phyloP scores from a whole-genome alignment of 495 filamentous ascomycete genomes.

The Aspergillus egyptiacus region DNA sequence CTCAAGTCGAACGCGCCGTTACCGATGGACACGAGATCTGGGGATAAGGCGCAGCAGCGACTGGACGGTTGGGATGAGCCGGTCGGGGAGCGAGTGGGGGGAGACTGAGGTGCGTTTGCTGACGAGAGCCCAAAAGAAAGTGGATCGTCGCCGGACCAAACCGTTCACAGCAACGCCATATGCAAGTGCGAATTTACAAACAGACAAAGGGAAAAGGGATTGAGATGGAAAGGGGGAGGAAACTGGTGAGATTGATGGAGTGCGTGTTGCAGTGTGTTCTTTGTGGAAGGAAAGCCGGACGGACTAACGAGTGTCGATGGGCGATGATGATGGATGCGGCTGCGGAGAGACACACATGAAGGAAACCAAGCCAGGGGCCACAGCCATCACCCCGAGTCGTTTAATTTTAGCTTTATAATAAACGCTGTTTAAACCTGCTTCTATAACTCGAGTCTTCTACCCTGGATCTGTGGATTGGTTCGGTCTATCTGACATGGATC shows the following conservation, averaged over 20 bases:
- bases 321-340: constrained; percentile 23
- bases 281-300: constrained; percentile 7
- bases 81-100: constrained; percentile 23
- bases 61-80: constrained; percentile 3
- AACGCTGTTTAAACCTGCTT: not conserved
- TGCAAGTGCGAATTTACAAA: constrained; percentile 5
- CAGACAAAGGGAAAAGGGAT: constrained; percentile 12
- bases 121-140: constrained; percentile 19
- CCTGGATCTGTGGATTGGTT: too few species aligned
- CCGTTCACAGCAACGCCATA: constrained; percentile 14
- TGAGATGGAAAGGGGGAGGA: constrained; percentile 27
- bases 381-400: constrained; percentile 8
- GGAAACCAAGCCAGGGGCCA: constrained; percentile 17
- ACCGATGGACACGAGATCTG: constrained; percentile 13
- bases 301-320: not conserved
- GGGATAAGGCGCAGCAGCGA: constrained; percentile 16
- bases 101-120: constrained; percentile 15
- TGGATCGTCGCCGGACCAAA: constrained; percentile 12
- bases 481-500: too few species aligned
- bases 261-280: not conserved
- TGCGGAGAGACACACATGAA: constrained; percentile 20
- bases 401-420: not conserved
- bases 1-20: constrained; percentile 13
- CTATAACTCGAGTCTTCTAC: not conserved
- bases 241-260: constrained; percentile 1